Conservation (phyloP, 2,329 filamentous ascomycete species). For the Pseudocercospora fuligena region DNA sequence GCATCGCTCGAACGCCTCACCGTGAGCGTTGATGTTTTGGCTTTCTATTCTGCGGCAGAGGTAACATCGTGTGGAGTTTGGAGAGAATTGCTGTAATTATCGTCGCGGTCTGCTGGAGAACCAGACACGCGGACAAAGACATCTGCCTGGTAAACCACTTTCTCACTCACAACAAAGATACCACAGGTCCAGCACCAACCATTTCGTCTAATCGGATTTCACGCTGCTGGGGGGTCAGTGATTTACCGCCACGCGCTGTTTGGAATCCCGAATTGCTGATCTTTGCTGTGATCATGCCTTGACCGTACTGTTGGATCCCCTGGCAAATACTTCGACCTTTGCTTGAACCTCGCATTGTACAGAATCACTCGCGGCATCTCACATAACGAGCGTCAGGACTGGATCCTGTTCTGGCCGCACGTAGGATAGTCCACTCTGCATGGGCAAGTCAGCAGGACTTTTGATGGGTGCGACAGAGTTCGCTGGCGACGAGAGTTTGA, state of each 20-base stretch:
- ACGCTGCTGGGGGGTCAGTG: constrained; percentile 1
- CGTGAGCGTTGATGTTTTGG: neutral
- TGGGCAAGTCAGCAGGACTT: neutral
- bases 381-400: neutral
- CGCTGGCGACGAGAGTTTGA: neutral
- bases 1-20: constrained; percentile 6
- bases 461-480: constrained; percentile 5
- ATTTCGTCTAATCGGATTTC: constrained; percentile 2
- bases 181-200: neutral
- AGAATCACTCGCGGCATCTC: too few relatives aligned
- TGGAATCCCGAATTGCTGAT: constrained; percentile 10
- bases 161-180: neutral
- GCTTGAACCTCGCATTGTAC: neutral
- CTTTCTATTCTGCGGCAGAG: neutral
- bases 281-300: constrained; percentile 14
- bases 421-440: neutral
- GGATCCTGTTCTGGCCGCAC: neutral
- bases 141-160: neutral
- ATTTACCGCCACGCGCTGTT: constrained; percentile 1
- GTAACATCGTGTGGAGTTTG: neutral
- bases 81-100: neutral
- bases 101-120: neutral
- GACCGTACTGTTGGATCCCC: constrained; percentile 8
- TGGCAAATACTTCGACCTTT: neutral
- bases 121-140: neutral